phyloP scores from a whole-genome alignment of 129 eudicot genomes.

The Daucus carota region DNA sequence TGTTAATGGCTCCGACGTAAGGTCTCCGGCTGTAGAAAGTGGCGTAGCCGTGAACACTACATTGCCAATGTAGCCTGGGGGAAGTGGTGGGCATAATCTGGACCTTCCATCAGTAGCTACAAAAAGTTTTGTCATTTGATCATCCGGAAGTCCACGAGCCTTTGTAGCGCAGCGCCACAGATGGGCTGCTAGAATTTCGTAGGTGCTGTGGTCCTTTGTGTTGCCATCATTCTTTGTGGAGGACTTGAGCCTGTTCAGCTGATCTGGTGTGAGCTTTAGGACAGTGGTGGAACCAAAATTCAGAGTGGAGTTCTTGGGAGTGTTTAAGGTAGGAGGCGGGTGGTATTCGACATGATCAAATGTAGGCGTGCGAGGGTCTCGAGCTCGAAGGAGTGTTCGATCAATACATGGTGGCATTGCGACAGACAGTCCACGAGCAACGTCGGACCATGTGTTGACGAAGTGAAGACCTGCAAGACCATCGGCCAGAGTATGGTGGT shows the following conservation, averaged over 20 bases:
- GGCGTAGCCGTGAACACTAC: slow-evolving; percentile 50
- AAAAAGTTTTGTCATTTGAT: slow-evolving; percentile 45
- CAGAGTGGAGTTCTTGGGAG: background rate
- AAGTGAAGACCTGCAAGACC: slow-evolving; percentile 46
- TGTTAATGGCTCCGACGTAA: slow-evolving; percentile 30
- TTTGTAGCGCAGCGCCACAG: slow-evolving; percentile 51
- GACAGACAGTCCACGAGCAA: slow-evolving; percentile 42
- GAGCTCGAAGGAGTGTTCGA: slow-evolving; percentile 48
- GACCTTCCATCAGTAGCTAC: slow-evolving; percentile 53
- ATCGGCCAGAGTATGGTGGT: slow-evolving; percentile 36
- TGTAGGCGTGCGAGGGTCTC: slow-evolving; percentile 43
- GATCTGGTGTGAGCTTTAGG: slow-evolving; percentile 43
- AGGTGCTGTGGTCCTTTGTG: slow-evolving; percentile 30
- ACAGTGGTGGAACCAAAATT: slow-evolving; percentile 24
- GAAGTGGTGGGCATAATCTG: slow-evolving; percentile 44
- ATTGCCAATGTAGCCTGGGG: slow-evolving; percentile 54
- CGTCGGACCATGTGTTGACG: slow-evolving; percentile 51
- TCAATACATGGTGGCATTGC: slow-evolving; percentile 60
- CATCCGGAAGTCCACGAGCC: slow-evolving; percentile 50
- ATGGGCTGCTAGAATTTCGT: slow-evolving; percentile 48
- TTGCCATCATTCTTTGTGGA: slow-evolving; percentile 29
- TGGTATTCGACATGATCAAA: slow-evolving; percentile 50
- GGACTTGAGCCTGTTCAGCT: slow-evolving; percentile 38
- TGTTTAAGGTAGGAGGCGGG: slow-evolving; percentile 35
- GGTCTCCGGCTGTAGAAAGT: slow-evolving; percentile 31